Conservation (phyloP, 1,284 basidiomycete genomes). For the Ustilago bromivora region DNA sequence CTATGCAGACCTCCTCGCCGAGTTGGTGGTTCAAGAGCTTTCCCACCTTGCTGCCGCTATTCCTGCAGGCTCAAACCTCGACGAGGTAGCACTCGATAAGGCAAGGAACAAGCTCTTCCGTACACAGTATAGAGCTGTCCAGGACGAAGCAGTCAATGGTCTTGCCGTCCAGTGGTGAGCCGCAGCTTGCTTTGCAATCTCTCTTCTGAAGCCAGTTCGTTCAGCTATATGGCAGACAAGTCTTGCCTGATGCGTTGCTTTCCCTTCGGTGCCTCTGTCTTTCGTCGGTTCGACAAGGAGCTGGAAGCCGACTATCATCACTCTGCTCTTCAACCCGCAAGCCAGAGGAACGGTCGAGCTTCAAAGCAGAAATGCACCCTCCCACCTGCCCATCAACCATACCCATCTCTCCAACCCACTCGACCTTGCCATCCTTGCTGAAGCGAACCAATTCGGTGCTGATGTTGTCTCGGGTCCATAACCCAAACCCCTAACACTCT, state of each 20-base stretch:
- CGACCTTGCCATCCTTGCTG: conserved; percentile 22
- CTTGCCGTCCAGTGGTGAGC: conserved; percentile 84
- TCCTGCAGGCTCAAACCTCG: conserved; percentile 24
- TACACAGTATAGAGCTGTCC: conserved; percentile 86
- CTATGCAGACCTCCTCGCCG: conserved; percentile 72
- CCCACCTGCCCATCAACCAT: conserved; percentile 71
- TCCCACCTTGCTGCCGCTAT: conserved; percentile 46
- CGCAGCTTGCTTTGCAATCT: background rate
- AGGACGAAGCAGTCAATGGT: conserved; percentile 82
- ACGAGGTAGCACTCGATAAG: conserved; percentile 70
- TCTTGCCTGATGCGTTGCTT: conserved; percentile 18
- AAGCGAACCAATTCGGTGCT: conserved; percentile 16
- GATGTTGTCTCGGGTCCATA: conserved; percentile 3
- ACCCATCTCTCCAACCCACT: conserved; percentile 9
- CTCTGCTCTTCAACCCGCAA: conserved; percentile 48
- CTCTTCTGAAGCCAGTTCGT: too few relatives aligned
- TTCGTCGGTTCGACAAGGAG: conserved; percentile 23
- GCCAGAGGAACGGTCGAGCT: conserved; percentile 70
- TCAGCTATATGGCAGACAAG: conserved; percentile 17
- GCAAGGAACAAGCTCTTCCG: conserved; percentile 75
- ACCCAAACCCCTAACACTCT: background rate
- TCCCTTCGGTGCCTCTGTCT: conserved; percentile 29
- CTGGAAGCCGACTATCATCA: conserved; percentile 22
- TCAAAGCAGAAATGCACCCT: conserved; percentile 66
- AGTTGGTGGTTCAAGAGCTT: conserved; percentile 72